Conservation (phyloP, 106 monocot species). For the Allium cepa region DNA sequence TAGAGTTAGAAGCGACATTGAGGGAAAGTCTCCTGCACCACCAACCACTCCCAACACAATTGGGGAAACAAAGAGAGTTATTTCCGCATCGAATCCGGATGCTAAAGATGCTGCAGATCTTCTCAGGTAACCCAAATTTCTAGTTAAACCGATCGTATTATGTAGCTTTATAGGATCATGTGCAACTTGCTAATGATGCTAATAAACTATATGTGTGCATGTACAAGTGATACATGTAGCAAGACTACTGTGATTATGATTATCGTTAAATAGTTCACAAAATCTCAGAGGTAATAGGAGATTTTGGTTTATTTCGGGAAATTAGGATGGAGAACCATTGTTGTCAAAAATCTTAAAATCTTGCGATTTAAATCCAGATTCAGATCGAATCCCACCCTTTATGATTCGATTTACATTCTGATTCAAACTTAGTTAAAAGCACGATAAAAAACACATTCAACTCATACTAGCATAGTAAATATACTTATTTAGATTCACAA, state of each 20-base stretch:
- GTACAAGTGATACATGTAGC: neutral
- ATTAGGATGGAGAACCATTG: neutral
- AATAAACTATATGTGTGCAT: no score
- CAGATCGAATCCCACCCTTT: no score
- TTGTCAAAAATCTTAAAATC: no score
- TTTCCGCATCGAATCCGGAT: slow-evolving; percentile 83
- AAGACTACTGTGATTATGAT: neutral
- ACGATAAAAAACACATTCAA: no score
- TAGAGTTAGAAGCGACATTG: slow-evolving; percentile 66
- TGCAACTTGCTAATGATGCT: neutral
- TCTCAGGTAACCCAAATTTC: slow-evolving; percentile 40
- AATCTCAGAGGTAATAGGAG: no score
- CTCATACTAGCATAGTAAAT: no score
- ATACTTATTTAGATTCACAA: no score
- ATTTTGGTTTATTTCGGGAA: neutral
- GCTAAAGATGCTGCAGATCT: slow-evolving; percentile 87
- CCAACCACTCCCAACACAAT: slow-evolving; percentile 2
- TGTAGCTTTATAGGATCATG: neutral
- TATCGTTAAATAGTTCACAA: neutral
- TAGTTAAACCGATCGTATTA: no score
- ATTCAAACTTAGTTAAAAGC: no score
- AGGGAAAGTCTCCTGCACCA: slow-evolving; percentile 26
- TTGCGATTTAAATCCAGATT: no score
- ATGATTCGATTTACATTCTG: no score
- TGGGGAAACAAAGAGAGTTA: slow-evolving; percentile 38